Evolutionary conservation across 2,329 filamentous ascomycete genomes (phyloP), one percentile per base, ranked within the genome.

Genomic region (Chaetomiaceae sp.): DNA sequence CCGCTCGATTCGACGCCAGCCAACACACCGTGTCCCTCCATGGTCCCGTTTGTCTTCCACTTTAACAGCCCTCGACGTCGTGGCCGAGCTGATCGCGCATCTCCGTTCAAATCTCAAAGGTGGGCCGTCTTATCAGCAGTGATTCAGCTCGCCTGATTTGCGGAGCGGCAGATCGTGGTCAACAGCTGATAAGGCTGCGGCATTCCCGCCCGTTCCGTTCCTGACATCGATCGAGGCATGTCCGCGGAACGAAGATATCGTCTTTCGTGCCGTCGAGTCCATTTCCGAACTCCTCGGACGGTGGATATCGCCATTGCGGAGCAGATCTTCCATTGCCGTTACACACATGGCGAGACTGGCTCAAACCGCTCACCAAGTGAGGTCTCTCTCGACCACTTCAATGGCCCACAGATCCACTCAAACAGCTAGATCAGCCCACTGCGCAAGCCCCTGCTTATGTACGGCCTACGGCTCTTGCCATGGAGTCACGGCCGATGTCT

Each of bases 81-180:
- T n/a, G 40, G 29, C 46, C 31, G 23, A 14, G 31, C 22, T 29
- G 51, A 36, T 48, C 45, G 42, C 53, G 49, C 53, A 64, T 64
- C 62, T 63, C 61, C 63, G 61, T 48, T n/a, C 25, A 23, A 57
- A 50, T 46, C 34, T 40, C 14, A 1, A 7, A 15, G 40, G 53
- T 53, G 57, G 55, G 40, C 53, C 54, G 12, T 37, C 58, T 63
- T 64, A 64, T 64, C 62, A 56, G 39, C 20, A 33, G 9, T 6
- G 27, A 4, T 4, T 9, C 5, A 7, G 3, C 27, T 31, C 27
- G 27, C 43, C 43, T 59, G 61, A 61, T 62, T 61, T 56, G 60
- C 44, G 19, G 39, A 33, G 25, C 37, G 42, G 37, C 53, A 51
- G 33, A 55, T 51, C 47, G 25, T 47, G 53, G 48, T 37, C 53